Percentiles rank a stretch among this genome's conserved stretches.
Conservation (phyloP, 1,284 basidiomycete species). For the Ustilago curta region DNA sequence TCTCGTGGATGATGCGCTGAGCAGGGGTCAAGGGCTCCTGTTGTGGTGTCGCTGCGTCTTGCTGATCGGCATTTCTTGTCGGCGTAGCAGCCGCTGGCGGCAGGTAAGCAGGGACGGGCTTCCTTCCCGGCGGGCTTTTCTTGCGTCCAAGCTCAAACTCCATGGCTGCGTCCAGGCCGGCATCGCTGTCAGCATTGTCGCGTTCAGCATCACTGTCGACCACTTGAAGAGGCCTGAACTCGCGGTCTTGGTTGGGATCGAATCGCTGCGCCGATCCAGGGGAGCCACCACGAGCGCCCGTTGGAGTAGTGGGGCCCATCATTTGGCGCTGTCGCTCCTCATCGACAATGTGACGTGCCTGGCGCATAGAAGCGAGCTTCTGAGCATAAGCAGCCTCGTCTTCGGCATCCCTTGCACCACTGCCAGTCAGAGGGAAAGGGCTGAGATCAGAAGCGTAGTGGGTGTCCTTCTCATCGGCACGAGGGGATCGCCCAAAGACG, state of each 20-base stretch:
- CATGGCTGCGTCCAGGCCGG: slow-evolving; percentile 19
- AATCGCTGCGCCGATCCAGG: slow-evolving; percentile 12
- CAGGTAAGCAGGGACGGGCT: slow-evolving; percentile 46
- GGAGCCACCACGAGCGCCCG: not conserved
- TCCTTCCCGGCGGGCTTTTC: slow-evolving; percentile 55
- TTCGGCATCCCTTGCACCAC: slow-evolving; percentile 39
- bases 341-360: slow-evolving; percentile 64
- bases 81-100: slow-evolving; percentile 8
- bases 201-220: slow-evolving; percentile 26
- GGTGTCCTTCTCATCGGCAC: slow-evolving; percentile 37
- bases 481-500: slow-evolving; percentile 55
- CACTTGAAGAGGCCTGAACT: slow-evolving; percentile 29
- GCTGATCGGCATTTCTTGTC: slow-evolving; percentile 6
- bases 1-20: slow-evolving; percentile 62
- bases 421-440: slow-evolving; percentile 1
- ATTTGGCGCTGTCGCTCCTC: slow-evolving; percentile 52
- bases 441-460: slow-evolving; percentile 17
- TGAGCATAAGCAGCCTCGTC: slow-evolving; percentile 52
- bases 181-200: slow-evolving; percentile 2
- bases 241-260: slow-evolving; percentile 32
- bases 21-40: slow-evolving; percentile 56
- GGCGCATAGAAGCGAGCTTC: slow-evolving; percentile 57
- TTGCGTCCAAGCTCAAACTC: slow-evolving; percentile 32
- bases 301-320: slow-evolving; percentile 19
- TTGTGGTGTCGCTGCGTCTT: not conserved